Evolutionary conservation across 2,329 filamentous ascomycete genomes (phyloP), one percentile per base, ranked within the genome.

Genomic region (Cyclaneusma minus): DNA sequence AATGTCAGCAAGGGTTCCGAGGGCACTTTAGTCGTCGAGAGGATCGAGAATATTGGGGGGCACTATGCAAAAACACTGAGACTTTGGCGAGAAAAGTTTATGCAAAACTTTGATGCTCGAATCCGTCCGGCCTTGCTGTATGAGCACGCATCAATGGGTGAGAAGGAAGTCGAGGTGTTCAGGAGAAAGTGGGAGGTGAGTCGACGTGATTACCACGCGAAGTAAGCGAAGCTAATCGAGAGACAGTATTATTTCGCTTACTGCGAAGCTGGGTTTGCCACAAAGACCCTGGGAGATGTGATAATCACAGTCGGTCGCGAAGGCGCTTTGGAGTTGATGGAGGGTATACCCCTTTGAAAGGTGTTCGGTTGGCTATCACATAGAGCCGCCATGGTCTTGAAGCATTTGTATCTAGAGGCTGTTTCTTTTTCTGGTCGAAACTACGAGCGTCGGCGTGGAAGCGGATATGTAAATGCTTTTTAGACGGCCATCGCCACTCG

Each of bases 171-270:
- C 1, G 66, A 75, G 21, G 60, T 79, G 2, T 83, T 81, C 42
- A 62, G 62, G 42, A 60, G 67, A 35, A 81, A 80, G 45, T 83
- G 76, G 77, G 64, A 78, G 56, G 64, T 66, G 41, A 47, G 58
- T 44, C 18, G 27, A 15, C n/a, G n/a, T n/a, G n/a, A 8, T 24
- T 7, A 24, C 22, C 22, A 7, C 22, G 8, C 7, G 22, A 24
- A 18, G n/a, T 25, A 18, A 21, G 26, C 36, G 33, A 38, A 21
- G 28, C 12, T 13, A n/a, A 18, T 34, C n/a, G n/a, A n/a, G n/a
- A n/a, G n/a, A n/a, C n/a, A 70, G 56, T 83, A 81, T 41, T 83
- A 82, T 45, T 83, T 82, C 48, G 59, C 65, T 13, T 82, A 82
- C 44, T 81, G 74, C 35, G 76, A 82, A 46, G 75, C 74, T 20